Evolutionary conservation across 192 early-diverging fungal species (phyloP).

Genomic region (Chytriomyces confervae): DNA sequence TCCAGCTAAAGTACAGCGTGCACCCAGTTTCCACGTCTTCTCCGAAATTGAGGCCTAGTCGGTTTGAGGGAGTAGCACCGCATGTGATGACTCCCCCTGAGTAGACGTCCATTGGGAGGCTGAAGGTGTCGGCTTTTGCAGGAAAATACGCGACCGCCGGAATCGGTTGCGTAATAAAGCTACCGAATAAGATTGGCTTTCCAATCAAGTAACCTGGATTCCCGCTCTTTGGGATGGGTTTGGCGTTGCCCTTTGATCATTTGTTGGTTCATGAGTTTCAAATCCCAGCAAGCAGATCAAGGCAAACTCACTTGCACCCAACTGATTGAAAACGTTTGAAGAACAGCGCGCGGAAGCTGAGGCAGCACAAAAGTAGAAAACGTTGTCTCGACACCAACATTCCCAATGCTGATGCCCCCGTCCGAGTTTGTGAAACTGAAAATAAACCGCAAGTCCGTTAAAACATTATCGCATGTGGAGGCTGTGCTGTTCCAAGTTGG

Average conservation of each 20-base stretch:
- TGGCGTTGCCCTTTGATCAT: not conserved
- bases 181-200: conserved; percentile 37
- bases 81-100: conserved; percentile 52
- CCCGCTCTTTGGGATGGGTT: conserved; percentile 31
- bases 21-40: conserved; percentile 40
- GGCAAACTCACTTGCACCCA: conserved; percentile 12
- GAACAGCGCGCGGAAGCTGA: not conserved
- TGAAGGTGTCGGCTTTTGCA: not conserved
- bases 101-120: conserved; percentile 53
- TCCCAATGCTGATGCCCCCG: not conserved
- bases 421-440: conserved; percentile 9
- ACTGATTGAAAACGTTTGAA: conserved; percentile 24
- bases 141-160: conserved; percentile 35
- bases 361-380: not conserved
- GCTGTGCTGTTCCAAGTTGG: conserved; percentile 27
- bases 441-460: not conserved
- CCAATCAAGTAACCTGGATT: conserved; percentile 45
- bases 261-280: conserved; percentile 10
- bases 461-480: not conserved
- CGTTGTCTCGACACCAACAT: not conserved
- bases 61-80: conserved; percentile 33
- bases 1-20: conserved; percentile 43
- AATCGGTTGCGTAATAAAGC: conserved; percentile 12
- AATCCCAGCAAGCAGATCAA: not conserved
- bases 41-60: conserved; percentile 34